Evolutionary conservation across 345 rosid species (phyloP).

Genomic region (Garcia nutans): DNA sequence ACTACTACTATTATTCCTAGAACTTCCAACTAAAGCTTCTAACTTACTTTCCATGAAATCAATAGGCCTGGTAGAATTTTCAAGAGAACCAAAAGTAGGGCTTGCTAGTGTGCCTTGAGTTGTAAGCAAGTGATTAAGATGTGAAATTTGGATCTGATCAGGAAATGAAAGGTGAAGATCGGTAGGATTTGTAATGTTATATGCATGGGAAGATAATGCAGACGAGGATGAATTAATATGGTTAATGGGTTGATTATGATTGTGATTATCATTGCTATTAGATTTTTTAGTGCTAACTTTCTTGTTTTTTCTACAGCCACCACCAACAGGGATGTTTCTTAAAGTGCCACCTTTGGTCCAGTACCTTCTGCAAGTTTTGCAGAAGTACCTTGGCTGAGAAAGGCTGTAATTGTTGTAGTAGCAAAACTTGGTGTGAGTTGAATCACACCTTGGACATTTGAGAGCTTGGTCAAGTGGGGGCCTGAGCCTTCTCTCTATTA

Average conservation of each 20-base stretch:
- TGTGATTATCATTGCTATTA: neutral
- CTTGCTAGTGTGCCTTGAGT: constrained; percentile 24
- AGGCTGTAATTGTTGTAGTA: constrained; percentile 99
- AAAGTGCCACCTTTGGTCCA: constrained; percentile 98
- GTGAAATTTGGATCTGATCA: constrained; percentile 51
- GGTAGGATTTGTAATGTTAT: constrained; percentile 28
- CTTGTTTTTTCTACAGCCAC: constrained; percentile 93
- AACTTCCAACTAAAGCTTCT: constrained; percentile 43
- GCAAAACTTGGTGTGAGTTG: constrained; percentile 90
- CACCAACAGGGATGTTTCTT: constrained; percentile 95
- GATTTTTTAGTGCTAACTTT: constrained; percentile 55
- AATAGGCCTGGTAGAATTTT: constrained; percentile 34
- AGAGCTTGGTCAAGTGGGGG: constrained; percentile 89
- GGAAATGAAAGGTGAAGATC: constrained; percentile 63
- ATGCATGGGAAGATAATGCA: constrained; percentile 18
- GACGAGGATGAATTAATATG: constrained; percentile 32
- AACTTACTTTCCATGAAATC: constrained; percentile 53
- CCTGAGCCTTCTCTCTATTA: constrained; percentile 88
- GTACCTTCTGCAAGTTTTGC: constrained; percentile 97
- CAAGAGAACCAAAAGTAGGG: constrained; percentile 31
- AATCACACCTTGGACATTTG: constrained; percentile 94
- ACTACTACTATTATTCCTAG: constrained; percentile 17
- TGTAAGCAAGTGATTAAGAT: constrained; percentile 39
- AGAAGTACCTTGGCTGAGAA: constrained; percentile 94
- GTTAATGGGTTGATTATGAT: constrained; percentile 23